These are phyloP conservation scores for Magnolia officinalis DNA, from an alignment of 164 flowering plant species.

Conservation along the genomic window DNA sequence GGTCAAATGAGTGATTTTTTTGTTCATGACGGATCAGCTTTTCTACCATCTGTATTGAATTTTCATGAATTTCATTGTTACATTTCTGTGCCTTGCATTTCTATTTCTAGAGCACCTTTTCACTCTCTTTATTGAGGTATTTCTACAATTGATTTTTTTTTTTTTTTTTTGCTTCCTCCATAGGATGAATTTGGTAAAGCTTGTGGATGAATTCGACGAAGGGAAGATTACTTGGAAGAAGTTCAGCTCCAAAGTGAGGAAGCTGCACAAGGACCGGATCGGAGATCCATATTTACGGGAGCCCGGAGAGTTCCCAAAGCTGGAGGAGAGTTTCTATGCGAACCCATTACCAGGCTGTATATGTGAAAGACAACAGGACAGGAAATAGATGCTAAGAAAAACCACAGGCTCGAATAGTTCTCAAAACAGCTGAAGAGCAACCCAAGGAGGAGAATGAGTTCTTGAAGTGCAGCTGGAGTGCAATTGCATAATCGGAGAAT, in stretches of 20 bases:
- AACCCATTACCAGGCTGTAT: slow-evolving; percentile 96
- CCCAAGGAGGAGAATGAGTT: neutral
- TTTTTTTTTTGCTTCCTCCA: slow-evolving; percentile 6
- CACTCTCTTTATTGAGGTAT: neutral
- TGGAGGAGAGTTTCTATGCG: slow-evolving; percentile 95
- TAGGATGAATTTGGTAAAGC: slow-evolving; percentile 89
- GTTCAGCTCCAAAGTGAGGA: slow-evolving; percentile 79
- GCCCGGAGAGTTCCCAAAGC: slow-evolving; percentile 89
- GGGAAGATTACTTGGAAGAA: slow-evolving; percentile 77
- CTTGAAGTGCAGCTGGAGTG: neutral
- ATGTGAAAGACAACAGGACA: slow-evolving; percentile 46
- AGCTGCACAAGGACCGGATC: slow-evolving; percentile 60
- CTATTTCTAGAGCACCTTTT: too few species aligned
- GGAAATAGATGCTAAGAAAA: slow-evolving; percentile 9
- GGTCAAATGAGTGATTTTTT: too few species aligned
- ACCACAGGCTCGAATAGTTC: neutral
- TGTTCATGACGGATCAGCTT: too few species aligned
- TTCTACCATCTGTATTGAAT: too few species aligned
- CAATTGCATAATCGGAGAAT: neutral
- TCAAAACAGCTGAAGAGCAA: neutral
- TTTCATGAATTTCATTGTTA: too few species aligned
- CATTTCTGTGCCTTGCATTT: too few species aligned
- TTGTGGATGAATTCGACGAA: slow-evolving; percentile 79
- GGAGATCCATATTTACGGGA: slow-evolving; percentile 85
- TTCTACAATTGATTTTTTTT: neutral